Percentiles rank a stretch among this genome's conserved stretches.
phyloP scores from a whole-genome alignment of 2,329 filamentous ascomycete genomes.

The Pseudopyricularia javanii region DNA sequence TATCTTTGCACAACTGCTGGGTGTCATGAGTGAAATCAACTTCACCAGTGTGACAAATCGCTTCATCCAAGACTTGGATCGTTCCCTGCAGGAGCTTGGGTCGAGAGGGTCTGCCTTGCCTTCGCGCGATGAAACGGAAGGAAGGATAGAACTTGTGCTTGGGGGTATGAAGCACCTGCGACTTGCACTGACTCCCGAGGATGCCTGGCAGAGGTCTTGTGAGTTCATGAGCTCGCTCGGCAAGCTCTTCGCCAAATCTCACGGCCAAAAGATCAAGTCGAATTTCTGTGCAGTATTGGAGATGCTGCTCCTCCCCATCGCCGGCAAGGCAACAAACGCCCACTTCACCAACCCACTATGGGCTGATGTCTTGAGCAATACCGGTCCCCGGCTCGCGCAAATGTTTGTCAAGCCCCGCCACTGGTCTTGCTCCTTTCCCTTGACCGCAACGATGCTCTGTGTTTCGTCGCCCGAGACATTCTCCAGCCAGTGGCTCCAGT shows the following conservation, averaged over 20 bases:
- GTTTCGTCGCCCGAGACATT: slow-evolving; percentile 79
- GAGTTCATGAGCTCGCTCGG: slow-evolving; percentile 77
- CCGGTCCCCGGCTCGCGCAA: slow-evolving; percentile 67
- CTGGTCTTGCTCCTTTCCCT: slow-evolving; percentile 78
- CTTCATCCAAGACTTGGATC: slow-evolving; percentile 71
- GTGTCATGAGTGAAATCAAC: slow-evolving; percentile 91
- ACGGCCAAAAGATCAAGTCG: slow-evolving; percentile 82
- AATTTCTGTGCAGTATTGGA: slow-evolving; percentile 90
- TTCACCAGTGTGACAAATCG: slow-evolving; percentile 73
- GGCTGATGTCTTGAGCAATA: slow-evolving; percentile 69
- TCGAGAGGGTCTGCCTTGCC: slow-evolving; percentile 50
- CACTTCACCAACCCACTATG: slow-evolving; percentile 75
- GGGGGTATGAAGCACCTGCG: slow-evolving; percentile 85
- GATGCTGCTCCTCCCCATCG: slow-evolving; percentile 74
- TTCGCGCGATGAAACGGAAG: slow-evolving; percentile 57
- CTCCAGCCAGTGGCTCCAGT: slow-evolving; percentile 71
- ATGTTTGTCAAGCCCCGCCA: slow-evolving; percentile 88
- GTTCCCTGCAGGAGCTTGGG: slow-evolving; percentile 62
- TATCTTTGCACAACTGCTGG: slow-evolving; percentile 81
- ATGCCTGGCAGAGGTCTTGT: slow-evolving; percentile 75
- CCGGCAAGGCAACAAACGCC: slow-evolving; percentile 61
- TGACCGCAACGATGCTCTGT: slow-evolving; percentile 79
- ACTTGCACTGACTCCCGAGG: slow-evolving; percentile 60
- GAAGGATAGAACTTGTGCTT: slow-evolving; percentile 75
- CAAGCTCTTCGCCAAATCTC: slow-evolving; percentile 69